Evolutionary conservation across 345 rosid species (phyloP).

Genomic region (Iberis pinnata): DNA sequence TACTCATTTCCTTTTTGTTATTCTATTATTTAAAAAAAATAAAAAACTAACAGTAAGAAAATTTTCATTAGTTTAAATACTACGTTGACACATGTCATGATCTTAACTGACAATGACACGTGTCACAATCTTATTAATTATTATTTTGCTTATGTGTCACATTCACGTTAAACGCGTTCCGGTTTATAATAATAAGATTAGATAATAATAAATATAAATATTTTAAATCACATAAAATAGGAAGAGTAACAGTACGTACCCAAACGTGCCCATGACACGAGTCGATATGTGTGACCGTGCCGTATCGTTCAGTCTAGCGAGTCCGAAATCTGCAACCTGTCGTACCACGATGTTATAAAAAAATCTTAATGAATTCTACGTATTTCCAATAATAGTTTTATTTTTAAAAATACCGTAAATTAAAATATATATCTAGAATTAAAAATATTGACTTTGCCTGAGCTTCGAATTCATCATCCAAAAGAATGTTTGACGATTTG

Average conservation of each 20-base stretch:
- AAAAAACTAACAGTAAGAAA: too few species aligned
- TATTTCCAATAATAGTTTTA: neutral
- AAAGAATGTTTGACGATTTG: constrained; percentile 61
- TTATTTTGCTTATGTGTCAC: too few species aligned
- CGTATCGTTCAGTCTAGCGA: constrained; percentile 75
- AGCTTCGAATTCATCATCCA: constrained; percentile 57
- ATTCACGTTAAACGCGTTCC: too few species aligned
- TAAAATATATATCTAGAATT: neutral
- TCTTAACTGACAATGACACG: too few species aligned
- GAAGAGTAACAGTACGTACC: constrained; percentile 29
- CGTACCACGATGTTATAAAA: constrained; percentile 9
- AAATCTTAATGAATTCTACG: constrained; percentile 12
- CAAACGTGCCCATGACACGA: constrained; percentile 96
- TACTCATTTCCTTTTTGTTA: too few species aligned
- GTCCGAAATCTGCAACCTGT: constrained; percentile 98
- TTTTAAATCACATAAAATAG: too few species aligned
- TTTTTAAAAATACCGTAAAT: neutral
- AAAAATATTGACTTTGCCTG: constrained; percentile 27
- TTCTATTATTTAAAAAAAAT: too few species aligned
- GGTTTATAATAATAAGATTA: too few species aligned
- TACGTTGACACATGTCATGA: too few species aligned
- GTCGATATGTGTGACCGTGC: constrained; percentile 86
- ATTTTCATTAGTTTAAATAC: too few species aligned
- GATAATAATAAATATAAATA: too few species aligned
- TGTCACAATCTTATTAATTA: too few species aligned